Percentiles rank a stretch among this genome's conserved stretches.
Evolutionary conservation across 1,284 basidiomycete species (phyloP).

Genomic region (Sanguinoderma infundibulare): DNA sequence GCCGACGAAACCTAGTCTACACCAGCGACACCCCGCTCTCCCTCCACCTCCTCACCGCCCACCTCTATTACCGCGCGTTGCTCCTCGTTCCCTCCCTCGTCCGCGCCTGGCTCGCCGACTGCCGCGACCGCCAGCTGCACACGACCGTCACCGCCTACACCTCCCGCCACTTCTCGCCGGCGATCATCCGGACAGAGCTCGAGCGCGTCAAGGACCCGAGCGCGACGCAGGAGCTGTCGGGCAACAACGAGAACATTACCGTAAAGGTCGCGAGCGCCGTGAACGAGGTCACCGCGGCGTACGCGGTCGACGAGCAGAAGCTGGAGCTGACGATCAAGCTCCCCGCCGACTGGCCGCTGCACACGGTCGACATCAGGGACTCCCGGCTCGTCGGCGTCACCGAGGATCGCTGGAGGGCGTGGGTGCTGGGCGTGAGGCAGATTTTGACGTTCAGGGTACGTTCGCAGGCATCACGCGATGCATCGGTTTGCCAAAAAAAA

Average conservation of each 20-base stretch:
- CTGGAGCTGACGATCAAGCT: constrained; percentile 91
- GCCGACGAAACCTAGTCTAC: constrained; percentile 55
- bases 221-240: constrained; percentile 67
- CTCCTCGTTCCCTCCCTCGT: constrained; percentile 84
- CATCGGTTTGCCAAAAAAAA: neutral
- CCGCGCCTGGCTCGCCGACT: constrained; percentile 84
- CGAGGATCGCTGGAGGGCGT: constrained; percentile 91
- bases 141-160: constrained; percentile 81
- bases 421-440: constrained; percentile 94
- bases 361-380: constrained; percentile 88
- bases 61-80: constrained; percentile 88
- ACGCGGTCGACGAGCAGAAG: constrained; percentile 92
- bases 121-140: constrained; percentile 89
- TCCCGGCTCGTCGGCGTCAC: constrained; percentile 87
- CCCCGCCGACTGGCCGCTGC: constrained; percentile 91
- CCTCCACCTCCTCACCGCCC: constrained; percentile 79
- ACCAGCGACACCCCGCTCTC: constrained; percentile 60
- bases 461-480: too few relatives aligned
- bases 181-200: constrained; percentile 87
- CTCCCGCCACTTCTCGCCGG: constrained; percentile 87
- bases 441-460: constrained; percentile 85
- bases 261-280: constrained; percentile 76
- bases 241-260: constrained; percentile 86
- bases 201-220: constrained; percentile 73
- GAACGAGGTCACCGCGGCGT: constrained; percentile 81